Base-by-base conservation (phyloP, 2,329 filamentous ascomycete species). In the Scleromitrula shiraiana region DNA sequence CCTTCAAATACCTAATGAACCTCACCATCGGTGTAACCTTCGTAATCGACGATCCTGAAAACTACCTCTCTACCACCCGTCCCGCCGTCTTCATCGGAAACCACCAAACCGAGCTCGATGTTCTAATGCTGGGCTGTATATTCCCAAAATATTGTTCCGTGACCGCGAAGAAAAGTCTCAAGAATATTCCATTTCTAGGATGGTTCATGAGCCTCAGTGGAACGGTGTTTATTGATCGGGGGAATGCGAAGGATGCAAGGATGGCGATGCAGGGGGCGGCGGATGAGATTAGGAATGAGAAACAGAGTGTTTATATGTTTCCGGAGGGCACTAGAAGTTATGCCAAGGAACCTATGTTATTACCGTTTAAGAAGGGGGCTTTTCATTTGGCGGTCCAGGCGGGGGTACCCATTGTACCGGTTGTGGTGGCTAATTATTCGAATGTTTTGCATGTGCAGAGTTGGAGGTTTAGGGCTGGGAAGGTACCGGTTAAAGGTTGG, bases 301-400 rank as follows among this genome's bases (percentile, higher is more conserved):
- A 71, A 54, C 85, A 90, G 72, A 86, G 77, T 67, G 86, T 91
- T 59, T 91, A 82, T 71, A 88, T 91, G 70, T 91, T 91, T 67
- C 85, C 86, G 50, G 93, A 98, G 70, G 93, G 93, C 42, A 98
- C 93, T 1, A 79, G 93, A 57, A 94, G 87, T 65, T 95, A 97
- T 70, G 77, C 85, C 49, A 80, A 84, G 59, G 82, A 90, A 46
- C 86, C 93, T 2, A 78, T 76, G 50, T 70, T 98, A 60, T 73
- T 97, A 46, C 87, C 89, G n/a, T 98, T 97, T 76, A 98, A 98
- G 72, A 98, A 98, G 74, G 93, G 93, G 51, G 93, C 91, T 39
- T 98, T 98, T 69, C 91, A 98, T 67, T 76, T 98, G 27, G 93
- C 93, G 38, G 80, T 98, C 17, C 87, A 97, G 73, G 91, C 91